Conservation (phyloP, 345 rosid genomes). For the Crucihimalaya himalaica region DNA sequence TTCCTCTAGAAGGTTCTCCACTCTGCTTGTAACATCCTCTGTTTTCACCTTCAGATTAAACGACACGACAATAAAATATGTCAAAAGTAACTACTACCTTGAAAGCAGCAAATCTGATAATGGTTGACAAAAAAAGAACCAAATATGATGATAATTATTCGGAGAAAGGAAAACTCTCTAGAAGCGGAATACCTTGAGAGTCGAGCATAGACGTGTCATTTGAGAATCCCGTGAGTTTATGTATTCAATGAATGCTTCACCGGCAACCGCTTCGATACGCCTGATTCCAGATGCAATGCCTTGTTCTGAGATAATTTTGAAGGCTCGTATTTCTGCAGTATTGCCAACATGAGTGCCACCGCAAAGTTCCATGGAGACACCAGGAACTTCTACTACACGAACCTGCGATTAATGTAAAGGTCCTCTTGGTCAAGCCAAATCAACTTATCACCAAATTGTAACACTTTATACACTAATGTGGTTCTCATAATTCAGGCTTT, state of each 20-base stretch:
- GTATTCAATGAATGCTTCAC: constrained; percentile 91
- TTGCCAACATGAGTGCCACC: constrained; percentile 95
- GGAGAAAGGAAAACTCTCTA: background rate
- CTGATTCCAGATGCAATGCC: constrained; percentile 97
- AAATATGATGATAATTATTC: background rate
- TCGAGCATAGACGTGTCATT: constrained; percentile 77
- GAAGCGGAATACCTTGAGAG: constrained; percentile 65
- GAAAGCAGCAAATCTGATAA: constrained; percentile 1
- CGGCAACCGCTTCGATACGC: constrained; percentile 96
- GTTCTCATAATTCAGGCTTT: background rate
- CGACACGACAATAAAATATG: constrained; percentile 4
- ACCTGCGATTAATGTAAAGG: constrained; percentile 50
- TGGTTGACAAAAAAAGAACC: background rate
- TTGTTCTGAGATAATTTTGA: constrained; percentile 90
- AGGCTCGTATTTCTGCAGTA: constrained; percentile 88
- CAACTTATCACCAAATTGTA: constrained; percentile 7
- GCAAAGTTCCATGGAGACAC: constrained; percentile 97
- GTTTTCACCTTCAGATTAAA: constrained; percentile 73
- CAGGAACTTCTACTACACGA: constrained; percentile 97
- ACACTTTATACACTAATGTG: background rate
- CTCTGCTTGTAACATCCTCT: constrained; percentile 80
- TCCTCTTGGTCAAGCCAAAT: constrained; percentile 13
- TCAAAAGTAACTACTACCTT: constrained; percentile 1
- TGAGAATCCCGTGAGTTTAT: constrained; percentile 74
- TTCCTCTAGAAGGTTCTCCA: constrained; percentile 80